Conservation (phyloP, 2,329 filamentous ascomycete species). For the Calonectria hawksworthii region DNA sequence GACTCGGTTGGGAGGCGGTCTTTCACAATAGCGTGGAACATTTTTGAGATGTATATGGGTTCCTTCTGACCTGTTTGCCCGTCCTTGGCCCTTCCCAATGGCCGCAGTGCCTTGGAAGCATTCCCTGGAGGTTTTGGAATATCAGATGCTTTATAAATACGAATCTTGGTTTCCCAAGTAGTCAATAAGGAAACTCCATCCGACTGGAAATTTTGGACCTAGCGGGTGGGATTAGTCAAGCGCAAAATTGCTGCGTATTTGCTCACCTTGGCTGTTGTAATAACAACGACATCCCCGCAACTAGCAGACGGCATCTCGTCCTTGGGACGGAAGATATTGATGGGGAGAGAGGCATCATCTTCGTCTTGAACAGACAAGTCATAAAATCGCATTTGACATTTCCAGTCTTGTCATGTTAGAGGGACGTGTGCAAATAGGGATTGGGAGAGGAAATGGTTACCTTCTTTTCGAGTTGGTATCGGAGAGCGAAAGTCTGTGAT, state of each 20-base stretch:
- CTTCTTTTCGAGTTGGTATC: slow-evolving; percentile 63
- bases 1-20: slow-evolving; percentile 55
- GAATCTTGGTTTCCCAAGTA: slow-evolving; percentile 57
- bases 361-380: slow-evolving; percentile 68
- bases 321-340: slow-evolving; percentile 73
- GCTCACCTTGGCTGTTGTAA: slow-evolving; percentile 69
- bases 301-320: slow-evolving; percentile 63
- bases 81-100: slow-evolving; percentile 34
- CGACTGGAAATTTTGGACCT: slow-evolving; percentile 58
- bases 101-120: slow-evolving; percentile 50
- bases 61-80: slow-evolving; percentile 47
- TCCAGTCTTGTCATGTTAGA: slow-evolving; percentile 63
- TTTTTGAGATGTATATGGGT: slow-evolving; percentile 60
- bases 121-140: slow-evolving; percentile 53
- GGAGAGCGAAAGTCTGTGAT: slow-evolving; percentile 75
- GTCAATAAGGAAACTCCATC: slow-evolving; percentile 59
- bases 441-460: slow-evolving; percentile 53
- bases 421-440: slow-evolving; percentile 7
- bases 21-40: slow-evolving; percentile 63
- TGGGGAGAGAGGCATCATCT: slow-evolving; percentile 52
- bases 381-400: slow-evolving; percentile 71
- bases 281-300: slow-evolving; percentile 54
- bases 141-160: slow-evolving; percentile 55
- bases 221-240: not conserved
- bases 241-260: not conserved